Evolutionary conservation across 495 filamentous ascomycete species (phyloP).

Genomic region (Annulohypoxylon maeteangense): DNA sequence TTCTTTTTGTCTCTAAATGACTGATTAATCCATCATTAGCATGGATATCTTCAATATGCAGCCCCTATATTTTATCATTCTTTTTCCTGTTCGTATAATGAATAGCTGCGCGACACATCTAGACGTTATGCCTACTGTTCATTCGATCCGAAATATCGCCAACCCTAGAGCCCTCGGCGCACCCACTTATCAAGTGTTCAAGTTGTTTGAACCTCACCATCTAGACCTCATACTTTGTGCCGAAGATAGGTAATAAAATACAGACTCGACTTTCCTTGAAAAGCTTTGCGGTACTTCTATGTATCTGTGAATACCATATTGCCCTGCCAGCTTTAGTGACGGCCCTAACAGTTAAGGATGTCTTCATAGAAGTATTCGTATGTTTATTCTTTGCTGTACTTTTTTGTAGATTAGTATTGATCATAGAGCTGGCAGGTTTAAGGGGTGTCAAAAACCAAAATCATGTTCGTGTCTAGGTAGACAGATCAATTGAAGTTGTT

Average conservation of each 20-base stretch:
- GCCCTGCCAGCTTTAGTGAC: neutral
- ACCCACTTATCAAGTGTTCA: neutral
- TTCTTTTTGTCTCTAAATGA: too few relatives aligned
- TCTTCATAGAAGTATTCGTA: neutral
- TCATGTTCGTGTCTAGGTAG: neutral
- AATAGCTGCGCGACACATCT: neutral
- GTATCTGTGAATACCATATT: neutral
- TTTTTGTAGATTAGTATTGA: neutral
- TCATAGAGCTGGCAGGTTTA: neutral
- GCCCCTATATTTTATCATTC: neutral
- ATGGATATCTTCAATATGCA: neutral
- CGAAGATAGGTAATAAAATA: neutral
- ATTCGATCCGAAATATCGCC: neutral
- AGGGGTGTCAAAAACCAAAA: neutral
- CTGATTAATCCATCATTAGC: too few relatives aligned
- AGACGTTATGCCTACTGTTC: neutral
- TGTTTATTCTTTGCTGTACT: neutral
- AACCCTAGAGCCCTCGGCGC: neutral
- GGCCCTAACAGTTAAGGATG: neutral
- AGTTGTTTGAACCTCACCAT: neutral
- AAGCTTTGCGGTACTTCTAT: neutral
- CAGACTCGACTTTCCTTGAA: neutral
- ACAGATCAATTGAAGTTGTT: neutral
- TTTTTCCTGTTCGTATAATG: neutral
- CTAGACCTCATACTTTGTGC: neutral